phyloP scores from a whole-genome alignment of 352 stramenopile genomes.

The Pythium monospermum region DNA sequence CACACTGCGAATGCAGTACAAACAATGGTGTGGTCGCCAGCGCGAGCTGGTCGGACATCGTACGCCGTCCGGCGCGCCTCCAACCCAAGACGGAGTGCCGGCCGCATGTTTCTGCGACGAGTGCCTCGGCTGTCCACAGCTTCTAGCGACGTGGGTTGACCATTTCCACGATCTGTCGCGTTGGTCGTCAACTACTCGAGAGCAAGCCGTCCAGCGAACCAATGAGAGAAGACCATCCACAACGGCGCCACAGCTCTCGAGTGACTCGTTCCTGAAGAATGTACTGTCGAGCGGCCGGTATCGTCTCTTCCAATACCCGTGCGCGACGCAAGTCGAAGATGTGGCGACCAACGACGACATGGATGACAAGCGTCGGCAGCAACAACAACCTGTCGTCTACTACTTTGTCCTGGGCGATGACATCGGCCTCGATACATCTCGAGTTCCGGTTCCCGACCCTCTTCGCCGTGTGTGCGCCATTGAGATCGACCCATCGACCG shows the following conservation, averaged over 20 bases:
- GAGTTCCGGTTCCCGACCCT: background rate
- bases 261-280: slow-evolving; percentile 5
- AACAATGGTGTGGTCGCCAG: slow-evolving; percentile 35
- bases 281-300: slow-evolving; percentile 3
- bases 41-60: slow-evolving; percentile 27
- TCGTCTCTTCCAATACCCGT: background rate
- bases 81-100: slow-evolving; percentile 32
- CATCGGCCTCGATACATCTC: background rate
- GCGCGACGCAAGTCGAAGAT: background rate
- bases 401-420: background rate
- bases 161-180: slow-evolving; percentile 49
- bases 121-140: slow-evolving; percentile 41
- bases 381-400: background rate
- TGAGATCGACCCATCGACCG: slow-evolving; percentile 6
- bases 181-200: slow-evolving; percentile 22
- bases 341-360: background rate
- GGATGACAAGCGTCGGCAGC: background rate
- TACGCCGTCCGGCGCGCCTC: slow-evolving; percentile 32
- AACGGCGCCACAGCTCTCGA: background rate
- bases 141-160: slow-evolving; percentile 44
- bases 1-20: slow-evolving; percentile 21
- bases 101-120: slow-evolving; percentile 47
- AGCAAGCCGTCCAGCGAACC: too few relatives aligned
- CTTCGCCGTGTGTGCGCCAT: slow-evolving; percentile 11
- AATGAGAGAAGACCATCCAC: background rate